Conservation (phyloP, 768 basidiomycete genomes). For the Boletus vinaceobasis region DNA sequence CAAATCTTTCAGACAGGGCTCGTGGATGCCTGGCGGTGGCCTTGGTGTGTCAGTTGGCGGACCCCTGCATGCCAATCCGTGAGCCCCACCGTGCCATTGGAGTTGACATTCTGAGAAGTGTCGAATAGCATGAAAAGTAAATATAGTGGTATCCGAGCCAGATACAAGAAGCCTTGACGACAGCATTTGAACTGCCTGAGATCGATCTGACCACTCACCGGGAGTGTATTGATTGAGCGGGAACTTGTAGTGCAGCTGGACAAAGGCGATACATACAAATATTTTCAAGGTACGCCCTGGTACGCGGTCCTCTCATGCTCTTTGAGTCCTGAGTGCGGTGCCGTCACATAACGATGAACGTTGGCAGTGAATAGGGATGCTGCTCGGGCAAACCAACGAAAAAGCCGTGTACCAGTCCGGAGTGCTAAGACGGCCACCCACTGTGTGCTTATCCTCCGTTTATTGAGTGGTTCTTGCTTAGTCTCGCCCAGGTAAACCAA, state of each 20-base stretch:
- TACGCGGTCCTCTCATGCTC: neutral
- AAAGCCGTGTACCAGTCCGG: neutral
- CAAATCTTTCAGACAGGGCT: neutral
- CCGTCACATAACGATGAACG: neutral
- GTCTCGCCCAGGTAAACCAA: no score
- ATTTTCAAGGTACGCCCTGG: neutral
- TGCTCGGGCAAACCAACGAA: neutral
- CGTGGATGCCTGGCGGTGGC: neutral
- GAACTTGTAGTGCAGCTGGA: neutral
- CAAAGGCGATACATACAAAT: neutral
- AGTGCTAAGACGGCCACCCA: neutral
- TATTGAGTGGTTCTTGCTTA: no score
- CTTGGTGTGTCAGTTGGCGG: neutral
- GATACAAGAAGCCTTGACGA: neutral
- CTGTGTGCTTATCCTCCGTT: neutral
- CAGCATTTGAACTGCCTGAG: no score
- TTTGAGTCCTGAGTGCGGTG: neutral
- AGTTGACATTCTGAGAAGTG: neutral
- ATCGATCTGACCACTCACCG: neutral
- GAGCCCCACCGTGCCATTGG: neutral
- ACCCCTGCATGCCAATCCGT: neutral
- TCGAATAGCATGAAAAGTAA: neutral
- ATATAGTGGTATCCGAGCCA: no score
- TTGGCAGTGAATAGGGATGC: neutral
- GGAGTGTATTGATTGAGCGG: no score